phyloP scores from a whole-genome alignment of 257 asterid species.

The Nicotiana noctiflora region DNA sequence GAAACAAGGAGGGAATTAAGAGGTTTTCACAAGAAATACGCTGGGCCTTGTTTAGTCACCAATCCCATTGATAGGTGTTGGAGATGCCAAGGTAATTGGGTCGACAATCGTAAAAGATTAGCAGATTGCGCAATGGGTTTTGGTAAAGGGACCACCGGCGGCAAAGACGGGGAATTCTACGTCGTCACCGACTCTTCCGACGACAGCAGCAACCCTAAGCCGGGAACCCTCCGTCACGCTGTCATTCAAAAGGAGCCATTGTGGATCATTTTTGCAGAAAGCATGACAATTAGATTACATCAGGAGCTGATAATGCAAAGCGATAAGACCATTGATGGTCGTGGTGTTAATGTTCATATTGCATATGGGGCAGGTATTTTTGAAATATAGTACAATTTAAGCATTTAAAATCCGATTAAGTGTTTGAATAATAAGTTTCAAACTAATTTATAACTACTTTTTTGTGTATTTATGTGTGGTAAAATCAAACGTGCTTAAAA shows the following conservation, averaged over 20 bases:
- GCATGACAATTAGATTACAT: conserved; percentile 49
- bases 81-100: conserved; percentile 78
- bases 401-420: no score
- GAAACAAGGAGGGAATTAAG: conserved; percentile 49
- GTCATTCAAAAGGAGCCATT: conserved; percentile 66
- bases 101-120: conserved; percentile 39
- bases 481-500: no score
- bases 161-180: conserved; percentile 50
- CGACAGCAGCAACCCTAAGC: conserved; percentile 39
- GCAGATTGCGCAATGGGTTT: conserved; percentile 79
- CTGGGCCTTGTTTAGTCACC: conserved; percentile 47
- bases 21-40: conserved; percentile 6
- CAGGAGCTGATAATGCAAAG: conserved; percentile 57
- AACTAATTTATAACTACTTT: not conserved
- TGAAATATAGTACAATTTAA: not conserved
- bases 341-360: conserved; percentile 57
- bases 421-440: not conserved
- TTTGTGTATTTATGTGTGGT: no score
- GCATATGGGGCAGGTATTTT: conserved; percentile 48
- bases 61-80: conserved; percentile 89
- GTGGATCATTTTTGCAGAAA: conserved; percentile 59
- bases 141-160: conserved; percentile 61
- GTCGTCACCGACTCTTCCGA: conserved; percentile 62
- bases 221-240: conserved; percentile 81
- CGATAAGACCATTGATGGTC: conserved; percentile 82